phyloP scores from a whole-genome alignment of 2,329 filamentous ascomycete genomes.

The Huntiella decipiens region DNA sequence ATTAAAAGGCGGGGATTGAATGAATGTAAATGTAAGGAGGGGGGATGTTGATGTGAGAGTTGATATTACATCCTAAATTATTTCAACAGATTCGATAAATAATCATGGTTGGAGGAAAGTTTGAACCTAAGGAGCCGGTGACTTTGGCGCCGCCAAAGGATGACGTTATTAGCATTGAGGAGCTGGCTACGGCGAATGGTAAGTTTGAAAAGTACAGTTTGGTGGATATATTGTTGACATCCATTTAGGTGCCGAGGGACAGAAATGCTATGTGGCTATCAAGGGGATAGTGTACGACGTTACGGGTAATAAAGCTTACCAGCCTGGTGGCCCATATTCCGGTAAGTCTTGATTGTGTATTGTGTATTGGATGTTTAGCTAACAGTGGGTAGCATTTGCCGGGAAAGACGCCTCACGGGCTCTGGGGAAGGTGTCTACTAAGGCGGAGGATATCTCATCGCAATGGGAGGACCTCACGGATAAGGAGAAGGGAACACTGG shows the following conservation, averaged over 20 bases:
- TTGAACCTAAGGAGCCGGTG: constrained; percentile 62
- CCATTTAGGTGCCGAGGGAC: constrained; percentile 40
- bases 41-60: no score
- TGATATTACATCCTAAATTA: no score
- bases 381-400: constrained; percentile 54
- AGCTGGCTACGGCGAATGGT: constrained; percentile 73
- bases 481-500: constrained; percentile 65
- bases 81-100: not conserved
- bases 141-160: constrained; percentile 68
- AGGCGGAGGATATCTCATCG: constrained; percentile 60
- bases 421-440: constrained; percentile 69
- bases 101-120: constrained; percentile 39
- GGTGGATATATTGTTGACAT: not conserved
- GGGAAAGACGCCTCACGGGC: constrained; percentile 93
- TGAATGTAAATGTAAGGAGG: no score
- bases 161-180: constrained; percentile 64
- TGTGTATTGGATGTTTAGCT: not conserved
- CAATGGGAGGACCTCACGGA: constrained; percentile 72
- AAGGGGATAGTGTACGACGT: constrained; percentile 91
- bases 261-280: constrained; percentile 49
- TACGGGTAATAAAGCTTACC: constrained; percentile 72
- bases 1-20: no score
- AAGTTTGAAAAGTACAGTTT: constrained; percentile 18
- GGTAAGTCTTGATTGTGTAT: constrained; percentile 32
- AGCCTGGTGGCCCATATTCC: constrained; percentile 63